Evolutionary conservation across 179 eudicot genomes (phyloP), one percentile per base, ranked within the genome.

Genomic region (Camellia oleifera): DNA sequence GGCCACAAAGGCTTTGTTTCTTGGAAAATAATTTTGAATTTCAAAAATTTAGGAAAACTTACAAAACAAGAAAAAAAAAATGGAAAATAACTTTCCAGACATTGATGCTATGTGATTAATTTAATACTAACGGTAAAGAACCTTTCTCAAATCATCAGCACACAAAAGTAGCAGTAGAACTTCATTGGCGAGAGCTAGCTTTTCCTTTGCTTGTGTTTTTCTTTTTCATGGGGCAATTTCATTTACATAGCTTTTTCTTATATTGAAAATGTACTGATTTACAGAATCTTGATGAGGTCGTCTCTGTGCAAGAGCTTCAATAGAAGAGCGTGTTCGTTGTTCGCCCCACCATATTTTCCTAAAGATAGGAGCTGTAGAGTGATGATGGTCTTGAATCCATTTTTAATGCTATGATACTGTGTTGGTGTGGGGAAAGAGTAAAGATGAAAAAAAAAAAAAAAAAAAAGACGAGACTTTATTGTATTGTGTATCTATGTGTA

Each of bases 221-320:
- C 15, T 5, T n/a, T n/a, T 57, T 57, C 61, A 57, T 57, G 61
- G 61, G 61, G 61, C 11, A 9, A 57, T 57, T 32, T 57, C 61
- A 57, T 57, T 57, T 57, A 57, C 17, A 7, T 14, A 7, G 61
- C 32, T 4, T 54, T 8, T 53, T 20, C 69, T 77, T 81, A 56
- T 71, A 12, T 65, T 15, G n/a, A 18, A 9, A 1, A 11, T 76
- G 50, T 58, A 23, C 32, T 84, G 53, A 78, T 79, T 79, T 88
- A 93, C 89, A 79, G 92, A 91, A 79, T 86, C 92, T 84, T 93
- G 90, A 93, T 73, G 56, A 75, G 81, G 53, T 65, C 23, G 18
- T 17, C 17, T 7, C 52, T 40, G 46, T 4, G 69, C 69, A 65
- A 32, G 69, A 65, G 14, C 69, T 26, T 65, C 44, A 9, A 75